Base-by-base conservation (phyloP, 305 asterid genomes). In the Withania somnifera region DNA sequence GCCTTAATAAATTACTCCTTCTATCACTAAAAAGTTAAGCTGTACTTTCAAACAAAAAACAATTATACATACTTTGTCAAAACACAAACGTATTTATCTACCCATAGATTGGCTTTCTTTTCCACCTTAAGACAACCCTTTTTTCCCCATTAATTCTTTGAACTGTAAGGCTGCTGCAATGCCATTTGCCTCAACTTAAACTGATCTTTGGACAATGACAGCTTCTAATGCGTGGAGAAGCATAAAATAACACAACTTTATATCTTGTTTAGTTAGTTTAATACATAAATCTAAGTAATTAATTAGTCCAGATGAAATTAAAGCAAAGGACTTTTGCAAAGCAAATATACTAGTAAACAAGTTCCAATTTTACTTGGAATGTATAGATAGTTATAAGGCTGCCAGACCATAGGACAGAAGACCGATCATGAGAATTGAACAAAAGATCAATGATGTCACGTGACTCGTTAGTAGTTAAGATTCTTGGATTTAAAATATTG, bases 351-450 rank as follows among this genome's bases (percentile, higher is more conserved):
- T n/a, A n/a, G n/a, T n/a, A n/a, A 63, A 86, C 87, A 42, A 90
- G 89, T 89, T 91, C 91, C 90, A 10, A 88, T 81, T 82, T 89
- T 88, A 91, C 90, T 92, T 91, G 8, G 63, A 87, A 84, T 75
- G 79, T 75, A 50, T 26, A 47, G 5, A 6, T 13, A 26, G 19
- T 58, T 57, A 24, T 24, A 78, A 22, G 50, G 34, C 11, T 38
- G 68, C 28, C 75, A 79, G 53, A 3, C 57, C 7, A 77, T 17
- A 22, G 24, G 58, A 75, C 54, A 75, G 40, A 75, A 47, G 61
- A 40, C 36, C 6, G 79, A 42, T 32, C 76, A 66, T 66, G 40
- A 26, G 22, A 75, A 75, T 75, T 53, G 36, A 51, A 50, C 47
- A 17, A 42, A 75, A 24, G 61, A 75, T 75, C 38, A 82, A 82